Evolutionary conservation across 495 filamentous ascomycete genomes (phyloP).

Genomic region (Cairneyella variabilis): DNA sequence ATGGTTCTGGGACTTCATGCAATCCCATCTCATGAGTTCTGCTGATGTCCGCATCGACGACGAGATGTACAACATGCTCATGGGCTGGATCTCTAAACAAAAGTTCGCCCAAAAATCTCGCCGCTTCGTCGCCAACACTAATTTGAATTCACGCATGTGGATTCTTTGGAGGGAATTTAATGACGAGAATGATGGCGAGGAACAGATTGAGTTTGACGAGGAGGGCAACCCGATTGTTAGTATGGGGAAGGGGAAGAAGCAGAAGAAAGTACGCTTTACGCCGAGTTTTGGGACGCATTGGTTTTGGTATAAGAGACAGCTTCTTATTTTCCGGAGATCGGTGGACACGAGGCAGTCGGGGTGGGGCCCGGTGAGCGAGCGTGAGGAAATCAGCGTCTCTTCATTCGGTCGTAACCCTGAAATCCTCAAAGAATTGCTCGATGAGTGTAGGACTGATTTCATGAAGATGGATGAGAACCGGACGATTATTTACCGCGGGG

Average conservation of each 20-base stretch:
- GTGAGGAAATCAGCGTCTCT: conserved; percentile 59
- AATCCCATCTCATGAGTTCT: conserved; percentile 47
- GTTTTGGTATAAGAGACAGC: conserved; percentile 57
- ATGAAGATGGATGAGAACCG: conserved; percentile 56
- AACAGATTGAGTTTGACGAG: conserved; percentile 16
- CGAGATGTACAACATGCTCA: conserved; percentile 65
- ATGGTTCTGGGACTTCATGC: conserved; percentile 39
- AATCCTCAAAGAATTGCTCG: conserved; percentile 61
- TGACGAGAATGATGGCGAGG: conserved; percentile 43
- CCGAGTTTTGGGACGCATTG: conserved; percentile 61
- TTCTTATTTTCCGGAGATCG: conserved; percentile 51
- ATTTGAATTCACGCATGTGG: conserved; percentile 45
- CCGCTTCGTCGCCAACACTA: conserved; percentile 60
- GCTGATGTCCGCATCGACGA: conserved; percentile 65
- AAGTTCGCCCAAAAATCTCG: conserved; percentile 51
- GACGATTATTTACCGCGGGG: conserved; percentile 64
- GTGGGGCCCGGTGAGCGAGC: conserved; percentile 24
- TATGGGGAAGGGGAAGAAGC: conserved; percentile 35
- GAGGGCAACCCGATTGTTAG: conserved; percentile 12
- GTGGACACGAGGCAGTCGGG: conserved; percentile 28
- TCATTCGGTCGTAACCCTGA: conserved; percentile 64
- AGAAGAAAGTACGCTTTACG: conserved; percentile 59
- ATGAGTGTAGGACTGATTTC: conserved; percentile 57
- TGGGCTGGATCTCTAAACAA: conserved; percentile 66
- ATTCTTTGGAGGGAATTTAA: conserved; percentile 43